Conservation (phyloP, 2,329 filamentous ascomycete species). For the Penicillium brevicompactum region DNA sequence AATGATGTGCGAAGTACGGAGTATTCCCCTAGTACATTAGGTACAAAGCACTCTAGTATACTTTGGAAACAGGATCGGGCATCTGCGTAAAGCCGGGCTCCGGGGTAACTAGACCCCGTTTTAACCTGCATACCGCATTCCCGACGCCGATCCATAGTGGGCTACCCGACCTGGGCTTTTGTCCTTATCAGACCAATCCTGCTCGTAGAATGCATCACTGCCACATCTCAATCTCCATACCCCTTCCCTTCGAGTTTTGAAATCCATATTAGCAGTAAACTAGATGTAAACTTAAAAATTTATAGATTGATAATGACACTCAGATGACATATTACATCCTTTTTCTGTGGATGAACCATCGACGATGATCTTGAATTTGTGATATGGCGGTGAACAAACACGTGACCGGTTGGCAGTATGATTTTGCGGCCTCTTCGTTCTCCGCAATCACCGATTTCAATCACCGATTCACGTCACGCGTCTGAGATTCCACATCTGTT, state of each 20-base stretch:
- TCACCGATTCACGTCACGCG: neutral
- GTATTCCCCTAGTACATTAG: neutral
- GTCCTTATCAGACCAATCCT: neutral
- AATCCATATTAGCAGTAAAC: no score
- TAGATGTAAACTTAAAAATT: no score
- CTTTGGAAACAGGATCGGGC: neutral
- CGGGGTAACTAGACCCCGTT: neutral
- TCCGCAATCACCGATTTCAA: neutral
- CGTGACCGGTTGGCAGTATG: neutral
- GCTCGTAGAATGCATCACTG: neutral
- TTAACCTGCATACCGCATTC: slow-evolving; percentile 2
- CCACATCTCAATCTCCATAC: no score
- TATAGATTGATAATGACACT: no score
- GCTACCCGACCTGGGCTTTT: neutral
- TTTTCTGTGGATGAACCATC: no score
- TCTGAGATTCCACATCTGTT: neutral
- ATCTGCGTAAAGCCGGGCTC: neutral
- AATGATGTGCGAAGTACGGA: neutral
- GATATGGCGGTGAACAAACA: neutral
- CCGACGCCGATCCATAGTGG: slow-evolving; percentile 6
- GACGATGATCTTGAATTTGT: neutral
- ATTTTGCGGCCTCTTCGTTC: neutral
- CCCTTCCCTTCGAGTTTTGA: no score
- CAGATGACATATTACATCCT: no score
- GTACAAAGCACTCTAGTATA: neutral